Evolutionary conservation across 495 filamentous ascomycete genomes (phyloP).

Genomic region (Xylaria flabelliformis): DNA sequence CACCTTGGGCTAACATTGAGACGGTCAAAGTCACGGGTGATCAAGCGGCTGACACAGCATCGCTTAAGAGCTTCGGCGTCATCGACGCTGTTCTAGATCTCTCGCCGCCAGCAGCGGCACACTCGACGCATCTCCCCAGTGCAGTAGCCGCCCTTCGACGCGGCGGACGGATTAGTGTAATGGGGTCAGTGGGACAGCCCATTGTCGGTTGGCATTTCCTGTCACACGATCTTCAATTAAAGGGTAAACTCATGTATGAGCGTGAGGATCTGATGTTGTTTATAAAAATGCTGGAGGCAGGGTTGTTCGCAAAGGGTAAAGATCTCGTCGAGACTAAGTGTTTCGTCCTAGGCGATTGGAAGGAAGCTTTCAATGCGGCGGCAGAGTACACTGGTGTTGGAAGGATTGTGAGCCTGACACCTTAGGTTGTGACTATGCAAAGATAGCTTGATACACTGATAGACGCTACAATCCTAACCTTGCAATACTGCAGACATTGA

Average conservation of each 20-base stretch:
- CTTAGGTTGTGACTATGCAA: not conserved
- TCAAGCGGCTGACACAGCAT: slow-evolving; percentile 12
- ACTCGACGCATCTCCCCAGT: slow-evolving; percentile 20
- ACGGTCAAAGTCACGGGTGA: slow-evolving; percentile 20
- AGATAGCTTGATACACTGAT: not conserved
- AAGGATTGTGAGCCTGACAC: slow-evolving; percentile 25
- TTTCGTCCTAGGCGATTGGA: slow-evolving; percentile 36
- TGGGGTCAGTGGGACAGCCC: slow-evolving; percentile 21
- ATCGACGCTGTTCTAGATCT: slow-evolving; percentile 22
- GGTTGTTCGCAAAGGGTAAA: slow-evolving; percentile 35
- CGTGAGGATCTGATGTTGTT: slow-evolving; percentile 33
- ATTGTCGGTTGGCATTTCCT: slow-evolving; percentile 30
- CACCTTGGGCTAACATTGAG: slow-evolving; percentile 17
- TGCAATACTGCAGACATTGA: too few relatives aligned
- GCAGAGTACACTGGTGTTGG: slow-evolving; percentile 35
- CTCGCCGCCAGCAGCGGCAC: slow-evolving; percentile 19
- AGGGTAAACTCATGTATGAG: slow-evolving; percentile 47
- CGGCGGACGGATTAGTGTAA: slow-evolving; percentile 23
- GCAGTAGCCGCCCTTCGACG: slow-evolving; percentile 18
- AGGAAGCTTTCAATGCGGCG: slow-evolving; percentile 33
- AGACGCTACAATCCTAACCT: not conserved
- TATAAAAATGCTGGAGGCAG: slow-evolving; percentile 39
- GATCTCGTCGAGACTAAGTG: slow-evolving; percentile 36
- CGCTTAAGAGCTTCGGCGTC: slow-evolving; percentile 5
- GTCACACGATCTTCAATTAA: slow-evolving; percentile 35